Evolutionary conservation across 225 moss, liverwort and hornwort genomes (phyloP).

Genomic region (Anthoceros angustus): DNA sequence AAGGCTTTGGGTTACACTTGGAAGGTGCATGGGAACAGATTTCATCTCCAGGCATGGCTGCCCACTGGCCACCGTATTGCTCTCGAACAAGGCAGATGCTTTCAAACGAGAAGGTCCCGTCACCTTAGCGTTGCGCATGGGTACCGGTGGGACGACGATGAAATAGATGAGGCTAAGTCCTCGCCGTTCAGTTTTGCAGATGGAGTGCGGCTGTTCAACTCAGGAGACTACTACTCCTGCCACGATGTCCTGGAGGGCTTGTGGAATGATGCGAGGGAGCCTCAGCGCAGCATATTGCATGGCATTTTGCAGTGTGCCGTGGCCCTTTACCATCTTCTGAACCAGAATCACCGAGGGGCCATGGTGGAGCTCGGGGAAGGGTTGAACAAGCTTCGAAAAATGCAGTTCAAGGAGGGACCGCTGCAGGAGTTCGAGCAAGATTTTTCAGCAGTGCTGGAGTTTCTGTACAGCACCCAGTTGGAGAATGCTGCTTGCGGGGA

Average conservation of each 20-base stretch:
- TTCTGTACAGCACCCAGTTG: slow-evolving; percentile 76
- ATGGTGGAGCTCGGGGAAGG: slow-evolving; percentile 97
- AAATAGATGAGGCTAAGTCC: slow-evolving; percentile 38
- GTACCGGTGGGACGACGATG: slow-evolving; percentile 72
- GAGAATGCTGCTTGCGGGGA: slow-evolving; percentile 93
- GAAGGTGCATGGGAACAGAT: too few species aligned
- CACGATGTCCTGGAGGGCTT: slow-evolving; percentile 80
- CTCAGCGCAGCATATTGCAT: slow-evolving; percentile 65
- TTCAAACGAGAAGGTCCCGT: neutral
- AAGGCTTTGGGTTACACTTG: too few species aligned
- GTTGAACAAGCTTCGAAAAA: slow-evolving; percentile 57
- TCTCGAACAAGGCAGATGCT: neutral
- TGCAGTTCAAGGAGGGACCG: slow-evolving; percentile 45
- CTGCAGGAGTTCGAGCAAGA: slow-evolving; percentile 78
- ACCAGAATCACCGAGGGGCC: slow-evolving; percentile 91
- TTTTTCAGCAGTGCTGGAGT: slow-evolving; percentile 75
- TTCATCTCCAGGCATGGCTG: too few species aligned
- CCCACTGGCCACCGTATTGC: too few species aligned
- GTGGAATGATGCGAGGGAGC: slow-evolving; percentile 81
- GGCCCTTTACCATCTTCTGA: slow-evolving; percentile 73
- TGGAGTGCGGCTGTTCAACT: slow-evolving; percentile 65
- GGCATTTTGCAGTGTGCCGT: slow-evolving; percentile 93
- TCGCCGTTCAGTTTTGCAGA: slow-evolving; percentile 48
- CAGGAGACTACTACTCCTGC: slow-evolving; percentile 78
- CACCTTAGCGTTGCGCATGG: neutral